Evolutionary conservation across 1,139 yeast genomes (phyloP).

Genomic region (Insectozyma bohioensis): DNA sequence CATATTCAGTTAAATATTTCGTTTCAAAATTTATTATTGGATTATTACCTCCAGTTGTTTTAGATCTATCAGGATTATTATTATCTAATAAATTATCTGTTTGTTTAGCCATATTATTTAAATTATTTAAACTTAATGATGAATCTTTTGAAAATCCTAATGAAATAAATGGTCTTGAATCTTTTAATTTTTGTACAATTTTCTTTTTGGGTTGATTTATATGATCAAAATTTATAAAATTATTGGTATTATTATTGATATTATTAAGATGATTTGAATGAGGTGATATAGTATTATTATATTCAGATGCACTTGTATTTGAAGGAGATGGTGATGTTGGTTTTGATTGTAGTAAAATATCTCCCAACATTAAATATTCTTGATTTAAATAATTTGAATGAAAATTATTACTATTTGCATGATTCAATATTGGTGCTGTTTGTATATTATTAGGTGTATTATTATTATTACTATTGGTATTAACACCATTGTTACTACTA

Average conservation of each 20-base stretch:
- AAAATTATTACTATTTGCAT: conserved; percentile 9
- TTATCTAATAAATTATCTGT: conserved; percentile 17
- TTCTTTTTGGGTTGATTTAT: conserved; percentile 15
- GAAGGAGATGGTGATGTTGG: conserved; percentile 53
- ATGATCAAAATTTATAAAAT: conserved; percentile 10
- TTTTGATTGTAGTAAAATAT: conserved; percentile 48
- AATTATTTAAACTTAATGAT: conserved; percentile 11
- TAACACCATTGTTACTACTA: not conserved
- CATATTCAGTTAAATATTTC: conserved; percentile 25
- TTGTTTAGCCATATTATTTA: conserved; percentile 14
- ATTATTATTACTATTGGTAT: not conserved
- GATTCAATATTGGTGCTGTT: not conserved
- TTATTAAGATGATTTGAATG: no score
- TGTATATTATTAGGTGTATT: no score
- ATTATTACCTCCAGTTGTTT: conserved; percentile 4
- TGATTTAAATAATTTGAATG: conserved; percentile 47
- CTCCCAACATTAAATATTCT: conserved; percentile 61
- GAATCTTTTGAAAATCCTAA: conserved; percentile 30
- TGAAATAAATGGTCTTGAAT: conserved; percentile 44
- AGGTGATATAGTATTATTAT: conserved; percentile 19
- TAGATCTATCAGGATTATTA: conserved; percentile 10
- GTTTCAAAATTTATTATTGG: conserved; percentile 12
- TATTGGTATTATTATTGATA: conserved; percentile 3
- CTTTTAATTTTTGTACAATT: conserved; percentile 24
- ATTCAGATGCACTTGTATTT: conserved; percentile 28